These are phyloP conservation scores for Fonsecaea erecta DNA, from an alignment of 2,329 filamentous ascomycete genomes.

Conservation along the genomic window DNA sequence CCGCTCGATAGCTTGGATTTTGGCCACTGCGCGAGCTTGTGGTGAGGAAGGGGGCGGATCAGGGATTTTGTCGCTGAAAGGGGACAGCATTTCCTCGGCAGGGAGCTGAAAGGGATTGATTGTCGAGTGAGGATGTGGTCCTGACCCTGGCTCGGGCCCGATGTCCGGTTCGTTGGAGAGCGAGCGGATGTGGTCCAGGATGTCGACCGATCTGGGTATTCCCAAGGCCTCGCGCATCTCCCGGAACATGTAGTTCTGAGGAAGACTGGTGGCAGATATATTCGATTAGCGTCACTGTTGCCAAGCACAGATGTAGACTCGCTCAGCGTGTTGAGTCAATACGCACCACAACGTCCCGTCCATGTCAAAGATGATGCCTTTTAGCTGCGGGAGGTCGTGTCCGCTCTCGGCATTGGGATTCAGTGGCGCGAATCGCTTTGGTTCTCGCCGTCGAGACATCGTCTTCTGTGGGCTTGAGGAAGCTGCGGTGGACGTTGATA, in stretches of 20 bases:
- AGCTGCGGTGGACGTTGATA: not conserved
- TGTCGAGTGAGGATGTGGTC: slow-evolving; percentile 12
- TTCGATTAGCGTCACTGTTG: not conserved
- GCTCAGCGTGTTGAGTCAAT: slow-evolving; percentile 1
- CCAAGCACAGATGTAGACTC: not conserved
- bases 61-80: slow-evolving; percentile 34
- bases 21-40: slow-evolving; percentile 63
- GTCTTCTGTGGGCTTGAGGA: not conserved
- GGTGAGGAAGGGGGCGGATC: slow-evolving; percentile 25
- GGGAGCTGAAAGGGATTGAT: slow-evolving; percentile 19
- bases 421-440: slow-evolving; percentile 34
- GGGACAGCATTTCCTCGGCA: slow-evolving; percentile 20
- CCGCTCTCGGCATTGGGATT: slow-evolving; percentile 19
- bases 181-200: slow-evolving; percentile 82
- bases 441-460: slow-evolving; percentile 8
- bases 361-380: slow-evolving; percentile 82
- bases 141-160: not conserved
- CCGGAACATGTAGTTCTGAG: slow-evolving; percentile 93
- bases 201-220: slow-evolving; percentile 76
- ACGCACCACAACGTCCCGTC: slow-evolving; percentile 90
- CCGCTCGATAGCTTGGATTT: slow-evolving; percentile 79
- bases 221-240: slow-evolving; percentile 78
- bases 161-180: slow-evolving; percentile 61
- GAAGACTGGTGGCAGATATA: slow-evolving; percentile 61
- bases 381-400: slow-evolving; percentile 48